phyloP scores from a whole-genome alignment of 257 asterid genomes.

The Handroanthus guayacan region DNA sequence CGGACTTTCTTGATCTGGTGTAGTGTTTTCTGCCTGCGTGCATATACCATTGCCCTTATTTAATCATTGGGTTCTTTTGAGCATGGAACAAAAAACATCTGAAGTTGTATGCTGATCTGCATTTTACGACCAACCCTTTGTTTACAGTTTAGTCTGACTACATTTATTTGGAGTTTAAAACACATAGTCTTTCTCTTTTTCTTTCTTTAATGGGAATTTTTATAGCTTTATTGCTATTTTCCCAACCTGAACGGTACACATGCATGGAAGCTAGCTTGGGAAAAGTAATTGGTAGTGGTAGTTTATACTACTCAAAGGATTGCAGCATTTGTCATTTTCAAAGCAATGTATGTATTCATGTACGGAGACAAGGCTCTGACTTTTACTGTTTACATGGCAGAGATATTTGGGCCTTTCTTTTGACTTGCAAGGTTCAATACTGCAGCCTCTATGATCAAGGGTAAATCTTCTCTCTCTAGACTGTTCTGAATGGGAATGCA shows the following conservation, averaged over 20 bases:
- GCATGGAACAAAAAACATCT: slow-evolving; percentile 21
- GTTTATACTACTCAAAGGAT: background rate
- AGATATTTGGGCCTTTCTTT: slow-evolving; percentile 97
- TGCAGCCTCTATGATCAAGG: slow-evolving; percentile 97
- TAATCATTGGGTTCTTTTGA: background rate
- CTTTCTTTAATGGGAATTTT: background rate
- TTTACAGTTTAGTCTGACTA: background rate
- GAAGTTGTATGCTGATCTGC: background rate
- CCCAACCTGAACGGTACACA: background rate
- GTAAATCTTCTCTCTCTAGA: slow-evolving; percentile 49
- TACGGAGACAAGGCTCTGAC: slow-evolving; percentile 26
- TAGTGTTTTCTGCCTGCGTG: background rate
- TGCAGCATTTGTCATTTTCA: background rate
- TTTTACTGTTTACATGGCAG: slow-evolving; percentile 55
- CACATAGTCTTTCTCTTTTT: slow-evolving; percentile 14
- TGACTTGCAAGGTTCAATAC: slow-evolving; percentile 87
- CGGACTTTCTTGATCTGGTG: slow-evolving; percentile 10
- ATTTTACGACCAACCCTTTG: background rate
- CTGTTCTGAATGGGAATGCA: slow-evolving; percentile 21
- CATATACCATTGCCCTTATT: slow-evolving; percentile 6
- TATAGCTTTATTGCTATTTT: too few species aligned
- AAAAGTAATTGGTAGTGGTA: background rate
- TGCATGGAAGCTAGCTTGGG: background rate
- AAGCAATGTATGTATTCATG: slow-evolving; percentile 25
- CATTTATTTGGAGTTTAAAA: background rate